phyloP scores from a whole-genome alignment of 192 early-diverging fungal species.

The Entomortierella parvispora region DNA sequence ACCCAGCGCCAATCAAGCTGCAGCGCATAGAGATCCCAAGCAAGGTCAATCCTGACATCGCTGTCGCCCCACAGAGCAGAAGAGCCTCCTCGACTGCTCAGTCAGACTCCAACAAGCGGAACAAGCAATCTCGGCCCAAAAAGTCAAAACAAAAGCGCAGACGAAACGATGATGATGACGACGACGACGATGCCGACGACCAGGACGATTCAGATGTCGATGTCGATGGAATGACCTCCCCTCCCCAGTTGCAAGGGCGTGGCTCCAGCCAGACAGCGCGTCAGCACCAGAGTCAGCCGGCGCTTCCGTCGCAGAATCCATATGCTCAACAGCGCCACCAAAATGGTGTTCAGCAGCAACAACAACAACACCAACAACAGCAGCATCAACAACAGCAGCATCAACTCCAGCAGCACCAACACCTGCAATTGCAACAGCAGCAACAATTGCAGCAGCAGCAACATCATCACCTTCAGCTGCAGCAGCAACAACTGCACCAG shows the following conservation, averaged over 20 bases:
- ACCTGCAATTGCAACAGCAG: too few relatives aligned
- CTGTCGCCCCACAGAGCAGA: conserved; percentile 32
- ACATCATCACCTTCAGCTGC: not conserved
- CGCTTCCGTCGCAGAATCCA: conserved; percentile 1
- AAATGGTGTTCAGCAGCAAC: too few relatives aligned
- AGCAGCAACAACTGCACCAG: conserved; percentile 1
- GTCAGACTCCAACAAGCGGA: conserved; percentile 8
- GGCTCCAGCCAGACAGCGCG: conserved; percentile 27
- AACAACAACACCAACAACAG: too few relatives aligned
- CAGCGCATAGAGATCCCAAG: conserved; percentile 37
- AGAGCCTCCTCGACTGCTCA: conserved; percentile 23
- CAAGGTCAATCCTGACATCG: conserved; percentile 11
- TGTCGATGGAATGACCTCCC: conserved; percentile 42
- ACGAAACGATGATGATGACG: conserved; percentile 34
- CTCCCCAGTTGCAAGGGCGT: conserved; percentile 24
- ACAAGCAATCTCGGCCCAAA: conserved; percentile 19
- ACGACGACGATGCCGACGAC: conserved; percentile 28
- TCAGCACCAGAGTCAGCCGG: conserved; percentile 3
- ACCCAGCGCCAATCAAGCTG: conserved; percentile 32
- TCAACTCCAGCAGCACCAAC: too few relatives aligned
- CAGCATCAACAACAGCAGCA: too few relatives aligned
- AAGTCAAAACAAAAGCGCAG: conserved; percentile 20
- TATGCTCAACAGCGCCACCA: not conserved
- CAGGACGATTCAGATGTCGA: conserved; percentile 42
- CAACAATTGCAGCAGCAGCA: too few relatives aligned